These are phyloP conservation scores for Phytophthora melonis DNA, from an alignment of 352 stramenopile species.

Conservation along the genomic window DNA sequence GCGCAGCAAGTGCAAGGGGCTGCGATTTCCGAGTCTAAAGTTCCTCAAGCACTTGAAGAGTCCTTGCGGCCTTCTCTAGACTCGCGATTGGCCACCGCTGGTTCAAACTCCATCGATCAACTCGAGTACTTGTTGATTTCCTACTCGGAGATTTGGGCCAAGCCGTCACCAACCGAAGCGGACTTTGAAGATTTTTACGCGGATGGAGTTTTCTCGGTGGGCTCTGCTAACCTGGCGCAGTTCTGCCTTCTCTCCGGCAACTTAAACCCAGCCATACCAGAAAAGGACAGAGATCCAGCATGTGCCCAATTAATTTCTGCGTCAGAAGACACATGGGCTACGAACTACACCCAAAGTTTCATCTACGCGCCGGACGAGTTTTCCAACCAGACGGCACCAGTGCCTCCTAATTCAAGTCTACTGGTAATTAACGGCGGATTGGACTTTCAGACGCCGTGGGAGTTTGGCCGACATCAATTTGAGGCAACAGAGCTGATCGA, in stretches of 20 bases:
- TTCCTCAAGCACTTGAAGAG: not conserved
- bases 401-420: constrained; percentile 43
- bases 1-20: constrained; percentile 9
- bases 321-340: not conserved
- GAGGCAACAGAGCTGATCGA: constrained; percentile 22
- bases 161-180: constrained; percentile 34
- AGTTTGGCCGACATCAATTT: constrained; percentile 48
- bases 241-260: constrained; percentile 46
- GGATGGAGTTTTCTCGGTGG: constrained; percentile 36
- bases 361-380: constrained; percentile 46
- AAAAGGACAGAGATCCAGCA: constrained; percentile 22
- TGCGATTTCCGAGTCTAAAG: not conserved
- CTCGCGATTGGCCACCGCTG: not conserved
- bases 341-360: constrained; percentile 25
- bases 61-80: not conserved
- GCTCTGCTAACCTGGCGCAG: constrained; percentile 8
- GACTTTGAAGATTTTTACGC: constrained; percentile 25
- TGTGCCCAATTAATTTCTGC: constrained; percentile 15
- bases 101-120: constrained; percentile 19
- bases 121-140: constrained; percentile 38
- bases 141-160: constrained; percentile 36
- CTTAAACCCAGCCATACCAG: constrained; percentile 9
- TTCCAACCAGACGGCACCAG: constrained; percentile 42
- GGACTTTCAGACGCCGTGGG: constrained; percentile 51
- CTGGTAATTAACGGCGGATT: constrained; percentile 55